These are phyloP conservation scores for Rhizopus stolonifer DNA, from an alignment of 371 early-diverging fungal species.

Conservation along the genomic window DNA sequence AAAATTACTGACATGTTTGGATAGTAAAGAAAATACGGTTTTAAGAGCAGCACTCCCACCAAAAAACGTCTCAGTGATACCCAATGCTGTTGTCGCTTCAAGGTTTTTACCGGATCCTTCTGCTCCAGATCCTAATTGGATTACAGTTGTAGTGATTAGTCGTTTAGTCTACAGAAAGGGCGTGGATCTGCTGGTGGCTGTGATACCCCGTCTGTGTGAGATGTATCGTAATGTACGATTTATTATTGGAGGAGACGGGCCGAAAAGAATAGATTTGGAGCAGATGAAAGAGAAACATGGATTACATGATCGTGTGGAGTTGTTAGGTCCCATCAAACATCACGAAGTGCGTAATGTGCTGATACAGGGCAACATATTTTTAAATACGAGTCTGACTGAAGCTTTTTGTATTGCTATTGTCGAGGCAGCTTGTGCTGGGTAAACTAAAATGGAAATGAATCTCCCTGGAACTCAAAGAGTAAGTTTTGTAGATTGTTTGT, in stretches of 20 bases:
- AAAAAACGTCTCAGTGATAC: constrained; percentile 94
- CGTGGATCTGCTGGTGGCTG: constrained; percentile 88
- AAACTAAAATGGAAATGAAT: constrained; percentile 5
- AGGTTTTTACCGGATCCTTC: constrained; percentile 87
- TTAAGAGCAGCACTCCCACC: constrained; percentile 91
- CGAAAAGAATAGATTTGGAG: constrained; percentile 94
- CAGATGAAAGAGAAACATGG: constrained; percentile 96
- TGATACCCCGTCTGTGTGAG: constrained; percentile 94
- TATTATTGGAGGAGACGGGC: constrained; percentile 98
- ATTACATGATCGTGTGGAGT: constrained; percentile 90
- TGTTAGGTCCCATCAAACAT: constrained; percentile 90
- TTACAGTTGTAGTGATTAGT: constrained; percentile 93
- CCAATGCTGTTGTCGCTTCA: constrained; percentile 95
- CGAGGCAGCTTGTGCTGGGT: constrained; percentile 98
- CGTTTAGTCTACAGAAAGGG: constrained; percentile 98
- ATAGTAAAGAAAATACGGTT: constrained; percentile 96
- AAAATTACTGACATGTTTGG: not conserved
- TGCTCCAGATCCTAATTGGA: constrained; percentile 74
- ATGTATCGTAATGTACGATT: constrained; percentile 83
- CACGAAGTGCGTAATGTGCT: constrained; percentile 87
- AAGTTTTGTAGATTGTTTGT: constrained; percentile 83
- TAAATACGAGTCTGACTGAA: constrained; percentile 99
- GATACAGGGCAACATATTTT: constrained; percentile 95
- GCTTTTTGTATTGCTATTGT: constrained; percentile 99
- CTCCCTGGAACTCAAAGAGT: not conserved